Conservation (phyloP, 2,329 filamentous ascomycete species). For the Keithomyces neogunnii region DNA sequence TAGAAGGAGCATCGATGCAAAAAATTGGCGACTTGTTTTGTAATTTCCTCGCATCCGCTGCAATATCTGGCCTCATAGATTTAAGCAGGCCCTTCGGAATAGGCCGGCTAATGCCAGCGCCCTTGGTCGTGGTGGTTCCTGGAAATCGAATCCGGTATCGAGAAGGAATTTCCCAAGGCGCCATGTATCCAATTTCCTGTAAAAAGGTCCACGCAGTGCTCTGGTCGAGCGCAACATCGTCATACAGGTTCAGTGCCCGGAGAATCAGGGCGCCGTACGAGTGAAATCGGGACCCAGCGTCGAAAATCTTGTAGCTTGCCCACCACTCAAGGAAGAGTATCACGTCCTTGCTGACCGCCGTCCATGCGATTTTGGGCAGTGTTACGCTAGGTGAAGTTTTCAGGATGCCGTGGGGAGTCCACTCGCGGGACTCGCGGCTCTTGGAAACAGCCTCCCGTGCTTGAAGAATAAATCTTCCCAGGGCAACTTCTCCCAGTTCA, state of each 20-base stretch:
- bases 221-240: slow-evolving; percentile 29
- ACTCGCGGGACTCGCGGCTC: slow-evolving; percentile 39
- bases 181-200: slow-evolving; percentile 65
- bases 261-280: slow-evolving; percentile 57
- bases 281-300: slow-evolving; percentile 42
- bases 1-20: slow-evolving; percentile 61
- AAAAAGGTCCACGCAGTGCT: slow-evolving; percentile 55
- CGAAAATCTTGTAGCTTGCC: slow-evolving; percentile 49
- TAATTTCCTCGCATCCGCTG: slow-evolving; percentile 44
- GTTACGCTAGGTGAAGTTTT: slow-evolving; percentile 18
- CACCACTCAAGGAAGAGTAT: slow-evolving; percentile 64
- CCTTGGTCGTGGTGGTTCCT: slow-evolving; percentile 32
- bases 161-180: slow-evolving; percentile 61
- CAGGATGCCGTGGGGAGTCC: slow-evolving; percentile 41
- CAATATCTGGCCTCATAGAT: slow-evolving; percentile 33
- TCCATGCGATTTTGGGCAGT: slow-evolving; percentile 19
- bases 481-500: slow-evolving; percentile 12
- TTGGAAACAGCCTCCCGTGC: slow-evolving; percentile 41
- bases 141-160: slow-evolving; percentile 53
- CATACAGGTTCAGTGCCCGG: slow-evolving; percentile 52
- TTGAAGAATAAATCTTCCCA: slow-evolving; percentile 39
- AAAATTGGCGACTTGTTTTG: slow-evolving; percentile 54
- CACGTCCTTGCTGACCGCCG: slow-evolving; percentile 33
- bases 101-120: slow-evolving; percentile 31
- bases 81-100: slow-evolving; percentile 22